phyloP scores from a whole-genome alignment of 2,329 filamentous ascomycete species.

The Stenocarpella maydis region DNA sequence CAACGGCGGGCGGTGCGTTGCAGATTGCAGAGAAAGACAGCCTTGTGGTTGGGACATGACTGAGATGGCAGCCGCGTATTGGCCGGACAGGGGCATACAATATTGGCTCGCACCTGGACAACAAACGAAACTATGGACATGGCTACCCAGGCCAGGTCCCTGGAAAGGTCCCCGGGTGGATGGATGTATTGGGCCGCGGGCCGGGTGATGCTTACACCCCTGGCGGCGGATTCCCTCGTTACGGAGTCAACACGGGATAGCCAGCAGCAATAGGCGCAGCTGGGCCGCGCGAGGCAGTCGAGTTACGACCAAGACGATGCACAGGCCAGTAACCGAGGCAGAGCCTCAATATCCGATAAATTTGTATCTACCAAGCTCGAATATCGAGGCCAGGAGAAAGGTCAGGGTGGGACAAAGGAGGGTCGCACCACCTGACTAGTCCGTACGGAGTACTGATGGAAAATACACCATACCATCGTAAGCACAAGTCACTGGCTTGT shows the following conservation, averaged over 20 bases:
- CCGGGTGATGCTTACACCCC: too few relatives aligned
- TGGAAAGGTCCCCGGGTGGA: neutral
- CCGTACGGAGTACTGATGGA: too few relatives aligned
- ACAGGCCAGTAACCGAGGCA: neutral
- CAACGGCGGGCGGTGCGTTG: neutral
- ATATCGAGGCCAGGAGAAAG: neutral
- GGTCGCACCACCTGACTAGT: too few relatives aligned
- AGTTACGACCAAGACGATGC: neutral
- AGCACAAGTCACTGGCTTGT: too few relatives aligned
- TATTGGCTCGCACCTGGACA: neutral
- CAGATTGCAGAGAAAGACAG: neutral
- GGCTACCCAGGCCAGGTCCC: neutral
- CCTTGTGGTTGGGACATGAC: neutral
- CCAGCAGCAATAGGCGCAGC: too few relatives aligned
- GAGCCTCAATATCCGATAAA: neutral
- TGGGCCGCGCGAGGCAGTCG: too few relatives aligned
- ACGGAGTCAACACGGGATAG: too few relatives aligned
- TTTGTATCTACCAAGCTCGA: neutral
- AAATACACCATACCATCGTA: too few relatives aligned
- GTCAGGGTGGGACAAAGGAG: neutral
- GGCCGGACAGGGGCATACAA: too few relatives aligned
- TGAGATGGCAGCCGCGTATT: neutral
- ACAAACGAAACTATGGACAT: neutral
- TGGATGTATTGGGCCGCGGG: neutral
- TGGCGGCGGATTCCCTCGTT: neutral